Conservation (phyloP, 139 green algal genomes). For the Volvox africanus region DNA sequence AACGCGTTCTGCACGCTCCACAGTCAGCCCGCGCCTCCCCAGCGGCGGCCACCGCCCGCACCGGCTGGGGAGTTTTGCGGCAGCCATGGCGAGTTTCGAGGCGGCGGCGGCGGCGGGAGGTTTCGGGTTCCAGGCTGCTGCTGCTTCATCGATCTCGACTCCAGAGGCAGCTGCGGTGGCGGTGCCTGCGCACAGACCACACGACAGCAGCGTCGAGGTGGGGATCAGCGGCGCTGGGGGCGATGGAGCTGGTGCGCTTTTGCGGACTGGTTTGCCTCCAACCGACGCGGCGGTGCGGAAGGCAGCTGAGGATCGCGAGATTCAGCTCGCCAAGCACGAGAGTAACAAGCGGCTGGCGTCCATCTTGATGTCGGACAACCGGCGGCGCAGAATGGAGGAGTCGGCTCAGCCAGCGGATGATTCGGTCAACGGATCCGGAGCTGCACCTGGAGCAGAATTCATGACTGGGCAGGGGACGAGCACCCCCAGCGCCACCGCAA, state of each 20-base stretch:
- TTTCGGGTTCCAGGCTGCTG: background rate
- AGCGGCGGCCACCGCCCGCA: background rate
- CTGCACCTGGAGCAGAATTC: background rate
- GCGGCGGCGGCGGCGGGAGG: background rate
- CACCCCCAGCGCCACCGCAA: background rate
- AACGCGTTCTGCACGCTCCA: background rate
- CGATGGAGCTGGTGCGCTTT: no score
- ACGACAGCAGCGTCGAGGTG: background rate
- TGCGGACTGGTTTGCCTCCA: background rate
- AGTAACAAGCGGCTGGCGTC: background rate
- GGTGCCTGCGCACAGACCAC: background rate
- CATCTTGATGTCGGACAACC: slow-evolving; percentile 3
- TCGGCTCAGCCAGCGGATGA: background rate
- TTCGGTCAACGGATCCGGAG: background rate
- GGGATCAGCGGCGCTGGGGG: background rate
- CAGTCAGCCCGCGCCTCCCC: background rate
- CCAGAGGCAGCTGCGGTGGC: background rate
- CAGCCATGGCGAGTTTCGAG: background rate
- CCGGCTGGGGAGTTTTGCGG: background rate
- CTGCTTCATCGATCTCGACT: background rate
- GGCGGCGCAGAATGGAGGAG: background rate
- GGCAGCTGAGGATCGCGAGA: background rate
- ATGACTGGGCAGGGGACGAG: background rate
- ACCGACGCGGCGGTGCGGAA: background rate
- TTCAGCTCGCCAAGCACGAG: slow-evolving; percentile 3